These are phyloP conservation scores for Austroboletus eburneus DNA, from an alignment of 768 basidiomycete species.

Conservation along the genomic window DNA sequence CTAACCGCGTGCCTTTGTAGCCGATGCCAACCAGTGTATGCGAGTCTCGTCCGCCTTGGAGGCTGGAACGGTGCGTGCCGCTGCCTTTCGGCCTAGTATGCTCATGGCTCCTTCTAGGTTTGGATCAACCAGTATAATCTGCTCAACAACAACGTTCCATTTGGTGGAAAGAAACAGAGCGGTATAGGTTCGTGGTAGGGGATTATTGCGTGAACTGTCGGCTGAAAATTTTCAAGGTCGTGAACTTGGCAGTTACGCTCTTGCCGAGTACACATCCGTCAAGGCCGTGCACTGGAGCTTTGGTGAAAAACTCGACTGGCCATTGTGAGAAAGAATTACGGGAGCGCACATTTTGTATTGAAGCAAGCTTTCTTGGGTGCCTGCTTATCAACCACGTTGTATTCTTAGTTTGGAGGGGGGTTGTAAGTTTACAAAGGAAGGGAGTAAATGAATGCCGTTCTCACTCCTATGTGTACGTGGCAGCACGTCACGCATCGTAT, in stretches of 20 bases:
- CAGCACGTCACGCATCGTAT: neutral
- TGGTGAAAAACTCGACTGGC: constrained; percentile 77
- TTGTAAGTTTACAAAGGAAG: constrained; percentile 18
- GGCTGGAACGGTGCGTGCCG: constrained; percentile 71
- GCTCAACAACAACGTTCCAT: constrained; percentile 85
- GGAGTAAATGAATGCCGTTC: constrained; percentile 11
- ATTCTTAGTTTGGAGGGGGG: constrained; percentile 1
- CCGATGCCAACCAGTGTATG: constrained; percentile 85
- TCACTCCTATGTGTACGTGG: constrained; percentile 5
- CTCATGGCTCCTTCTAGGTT: constrained; percentile 42
- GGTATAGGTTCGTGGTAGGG: constrained; percentile 56
- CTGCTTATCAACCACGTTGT: constrained; percentile 2
- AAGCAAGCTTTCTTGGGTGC: constrained; percentile 1
- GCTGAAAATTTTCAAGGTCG: constrained; percentile 50
- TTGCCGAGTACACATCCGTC: constrained; percentile 80
- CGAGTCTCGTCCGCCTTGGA: constrained; percentile 81
- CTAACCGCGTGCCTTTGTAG: constrained; percentile 31
- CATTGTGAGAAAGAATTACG: constrained; percentile 41
- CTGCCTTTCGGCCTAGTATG: neutral
- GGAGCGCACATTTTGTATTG: neutral
- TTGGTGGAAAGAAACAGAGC: constrained; percentile 93
- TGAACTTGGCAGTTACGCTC: constrained; percentile 81
- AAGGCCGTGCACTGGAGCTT: constrained; percentile 89
- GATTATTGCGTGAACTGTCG: neutral
- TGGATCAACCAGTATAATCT: constrained; percentile 93